Evolutionary conservation across 257 asterid genomes (phyloP).

Genomic region (Solanum gracilifrons): DNA sequence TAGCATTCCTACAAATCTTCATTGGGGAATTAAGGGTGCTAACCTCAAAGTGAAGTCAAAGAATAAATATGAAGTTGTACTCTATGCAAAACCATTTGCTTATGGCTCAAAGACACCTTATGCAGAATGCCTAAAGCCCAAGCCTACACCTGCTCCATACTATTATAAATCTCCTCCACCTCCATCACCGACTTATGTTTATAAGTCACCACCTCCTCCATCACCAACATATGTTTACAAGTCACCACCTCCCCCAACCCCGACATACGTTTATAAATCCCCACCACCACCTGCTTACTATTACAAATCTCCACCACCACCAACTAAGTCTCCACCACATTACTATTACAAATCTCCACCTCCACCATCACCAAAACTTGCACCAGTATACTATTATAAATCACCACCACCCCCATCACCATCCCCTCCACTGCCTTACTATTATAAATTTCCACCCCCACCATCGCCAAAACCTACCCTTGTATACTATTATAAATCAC

Average conservation of each 20-base stretch:
- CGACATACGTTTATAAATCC: constrained; percentile 8
- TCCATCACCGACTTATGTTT: neutral
- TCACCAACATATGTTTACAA: constrained; percentile 15
- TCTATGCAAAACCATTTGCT: constrained; percentile 18
- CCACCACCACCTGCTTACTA: neutral
- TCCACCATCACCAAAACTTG: neutral
- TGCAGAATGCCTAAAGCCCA: neutral
- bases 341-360: constrained; percentile 4
- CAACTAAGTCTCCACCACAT: neutral
- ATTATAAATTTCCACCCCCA: neutral
- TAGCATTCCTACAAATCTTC: constrained; percentile 11
- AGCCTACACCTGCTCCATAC: constrained; percentile 3
- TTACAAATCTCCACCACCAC: neutral
- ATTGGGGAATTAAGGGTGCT: constrained; percentile 20
- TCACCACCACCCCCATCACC: neutral
- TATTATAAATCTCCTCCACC: constrained; percentile 10
- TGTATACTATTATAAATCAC: neutral
- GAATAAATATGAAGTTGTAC: constrained; percentile 16
- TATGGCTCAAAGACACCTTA: constrained; percentile 8
- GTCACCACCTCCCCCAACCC: constrained; percentile 18
- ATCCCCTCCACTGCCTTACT: rapidly evolving
- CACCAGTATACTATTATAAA: neutral
- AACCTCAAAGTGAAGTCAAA: constrained; percentile 20
- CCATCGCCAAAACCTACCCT: neutral
- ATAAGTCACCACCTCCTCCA: constrained; percentile 29